Evolutionary conservation across 73 alveolate species (phyloP), one percentile per base, ranked within the genome.

Genomic region (Paramecium octaurelia): DNA sequence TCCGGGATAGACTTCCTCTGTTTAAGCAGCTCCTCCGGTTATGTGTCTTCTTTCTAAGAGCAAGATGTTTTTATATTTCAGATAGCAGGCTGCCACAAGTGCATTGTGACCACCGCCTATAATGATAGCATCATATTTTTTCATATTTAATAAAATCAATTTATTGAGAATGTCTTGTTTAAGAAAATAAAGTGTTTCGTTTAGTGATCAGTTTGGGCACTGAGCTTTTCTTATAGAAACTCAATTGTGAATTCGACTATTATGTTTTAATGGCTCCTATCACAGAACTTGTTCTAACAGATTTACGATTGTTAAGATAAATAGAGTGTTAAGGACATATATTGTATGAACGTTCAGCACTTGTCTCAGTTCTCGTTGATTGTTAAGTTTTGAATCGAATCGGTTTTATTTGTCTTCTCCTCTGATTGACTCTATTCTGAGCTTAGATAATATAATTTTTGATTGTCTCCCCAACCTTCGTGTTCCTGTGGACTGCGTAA

Each of bases 71-170:
- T 68, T 24, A 64, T 57, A 34, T 24, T 92, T 92, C 4, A 95
- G 92, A 50, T 95, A 93, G 58, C 93, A 92, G 4, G 98, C 93
- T 40, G 96, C 94, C 24, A 93, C 93, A 14, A 95, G 91, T 20
- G 96, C 98, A 90, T 95, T 95, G 83, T 95, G 98, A 14, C 98
- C 98, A 16, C 93, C 95, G 1, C 98, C 98, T 14, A 95, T 80
- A 18, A 95, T 95, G 18, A 95, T 86, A 8, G 98, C 96, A 59
- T 93, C 96, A 87, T 95, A 95, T 36, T 92, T 70, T 64, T 64
- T 64, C 84, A 64, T 64, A 64, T 64, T 64, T 64, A 23, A 64
- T 64, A 64, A 64, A 64, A 5, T 64, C 84, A 64, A 64, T 31
- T 64, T 64, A 64, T 64, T 64, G 84, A 64, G 84, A 64, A 64